These are phyloP conservation scores for Hydrangea macrophylla DNA, from an alignment of 148 eudicot species.

Conservation along the genomic window DNA sequence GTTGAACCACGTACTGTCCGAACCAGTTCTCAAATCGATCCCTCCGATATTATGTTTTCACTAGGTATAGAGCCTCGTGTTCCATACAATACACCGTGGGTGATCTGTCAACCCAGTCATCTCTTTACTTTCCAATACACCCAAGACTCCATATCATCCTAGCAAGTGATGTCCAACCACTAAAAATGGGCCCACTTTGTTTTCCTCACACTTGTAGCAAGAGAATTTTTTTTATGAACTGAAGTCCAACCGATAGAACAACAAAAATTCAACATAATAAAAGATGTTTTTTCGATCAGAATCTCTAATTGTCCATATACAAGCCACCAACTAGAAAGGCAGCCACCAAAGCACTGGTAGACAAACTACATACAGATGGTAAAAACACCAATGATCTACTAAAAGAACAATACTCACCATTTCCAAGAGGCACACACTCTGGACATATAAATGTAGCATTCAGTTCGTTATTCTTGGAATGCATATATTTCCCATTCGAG, in stretches of 20 bases:
- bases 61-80: no score
- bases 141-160: no score
- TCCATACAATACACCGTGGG: no score
- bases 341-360: background rate
- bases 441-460: constrained; percentile 59
- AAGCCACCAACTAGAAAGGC: background rate
- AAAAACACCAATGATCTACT: background rate
- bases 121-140: no score
- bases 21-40: no score
- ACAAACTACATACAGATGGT: background rate
- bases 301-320: background rate
- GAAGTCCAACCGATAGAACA: background rate
- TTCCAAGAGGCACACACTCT: constrained; percentile 27
- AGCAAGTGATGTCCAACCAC: background rate
- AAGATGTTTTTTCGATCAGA: background rate
- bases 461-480: constrained; percentile 40
- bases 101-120: no score
- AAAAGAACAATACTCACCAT: background rate
- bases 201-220: background rate
- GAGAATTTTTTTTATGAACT: background rate
- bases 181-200: background rate
- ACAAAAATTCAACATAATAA: background rate
- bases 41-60: no score
- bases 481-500: constrained; percentile 44
- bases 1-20: no score